Evolutionary conservation across 2,329 filamentous ascomycete genomes (phyloP), one percentile per base, ranked within the genome.

Genomic region (Calonectria montana): DNA sequence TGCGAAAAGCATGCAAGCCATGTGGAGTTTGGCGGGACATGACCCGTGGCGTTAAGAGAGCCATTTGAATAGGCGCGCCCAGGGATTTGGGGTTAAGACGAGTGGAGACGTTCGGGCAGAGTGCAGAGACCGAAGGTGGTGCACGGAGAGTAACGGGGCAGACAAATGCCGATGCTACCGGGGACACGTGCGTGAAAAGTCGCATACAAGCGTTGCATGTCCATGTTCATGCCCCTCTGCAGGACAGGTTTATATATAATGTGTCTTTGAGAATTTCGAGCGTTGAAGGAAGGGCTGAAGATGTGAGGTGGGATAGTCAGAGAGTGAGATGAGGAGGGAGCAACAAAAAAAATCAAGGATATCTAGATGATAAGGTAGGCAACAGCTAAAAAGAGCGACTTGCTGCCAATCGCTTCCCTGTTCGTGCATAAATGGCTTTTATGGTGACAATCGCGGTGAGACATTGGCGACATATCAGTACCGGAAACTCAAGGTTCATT

Each of bases 31-130:
- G 64, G 68, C 27, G 68, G 57, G 29, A 31, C 37, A 48, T 41
- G 27, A 63, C 61, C 64, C 29, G 39, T 48, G 64, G 64, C 57
- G 39, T 71, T 64, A 25, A 48, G 27, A 48, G 57, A 41, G 55
- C 61, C 64, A 67, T 67, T 65, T 67, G 64, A 71, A 59, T 64
- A 71, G 37, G 31, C 64, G 57, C 23, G 29, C 47, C 47, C 64
- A 64, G 31, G 64, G 57, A 57, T 67, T 53, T 47, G 41, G 57
- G 47, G 41, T 62, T 48, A 37, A 63, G 39, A 65, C 10, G 57
- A 47, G 55, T 43, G 48, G 29, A 48, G 37, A 59, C 43, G 43
- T 27, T 57, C 47, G 47, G 27, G 25, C 29, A 55, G 25, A 67
- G 65, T 39, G 23, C 37, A 23, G 57, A 45, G 27, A 41, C 25